phyloP scores from a whole-genome alignment of 495 filamentous ascomycete genomes.

The Penicillium maclennaniae region DNA sequence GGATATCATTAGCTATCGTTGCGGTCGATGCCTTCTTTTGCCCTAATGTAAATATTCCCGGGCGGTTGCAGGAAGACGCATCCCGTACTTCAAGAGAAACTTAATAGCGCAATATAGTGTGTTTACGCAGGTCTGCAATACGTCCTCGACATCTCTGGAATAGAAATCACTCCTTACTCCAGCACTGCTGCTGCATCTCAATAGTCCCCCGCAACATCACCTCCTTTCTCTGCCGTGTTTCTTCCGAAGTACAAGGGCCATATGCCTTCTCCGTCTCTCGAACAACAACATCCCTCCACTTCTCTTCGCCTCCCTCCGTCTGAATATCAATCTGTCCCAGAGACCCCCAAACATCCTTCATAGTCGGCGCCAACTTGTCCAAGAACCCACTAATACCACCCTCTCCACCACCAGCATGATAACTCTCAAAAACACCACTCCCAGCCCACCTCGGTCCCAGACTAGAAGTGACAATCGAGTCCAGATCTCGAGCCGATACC shows the following conservation, averaged over 20 bases:
- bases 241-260: constrained; percentile 19
- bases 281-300: constrained; percentile 35
- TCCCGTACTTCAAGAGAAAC: no score
- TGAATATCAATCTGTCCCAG: constrained; percentile 37
- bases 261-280: constrained; percentile 36
- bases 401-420: constrained; percentile 56
- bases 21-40: no score
- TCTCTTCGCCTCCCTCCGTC: constrained; percentile 39
- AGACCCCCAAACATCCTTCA: constrained; percentile 53
- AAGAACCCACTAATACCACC: constrained; percentile 53
- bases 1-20: no score
- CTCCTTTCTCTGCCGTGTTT: constrained; percentile 25
- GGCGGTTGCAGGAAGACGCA: no score
- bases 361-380: constrained; percentile 53
- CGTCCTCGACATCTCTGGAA: background rate
- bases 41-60: no score
- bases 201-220: constrained; percentile 29
- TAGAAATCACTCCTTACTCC: background rate
- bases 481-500: constrained; percentile 42
- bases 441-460: constrained; percentile 56
- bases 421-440: constrained; percentile 57
- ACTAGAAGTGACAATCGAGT: constrained; percentile 43
- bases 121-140: no score
- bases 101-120: no score
- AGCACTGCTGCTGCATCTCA: constrained; percentile 20